Base-by-base conservation (phyloP, 2,329 filamentous ascomycete species). In the Tolypocladium tropicale region DNA sequence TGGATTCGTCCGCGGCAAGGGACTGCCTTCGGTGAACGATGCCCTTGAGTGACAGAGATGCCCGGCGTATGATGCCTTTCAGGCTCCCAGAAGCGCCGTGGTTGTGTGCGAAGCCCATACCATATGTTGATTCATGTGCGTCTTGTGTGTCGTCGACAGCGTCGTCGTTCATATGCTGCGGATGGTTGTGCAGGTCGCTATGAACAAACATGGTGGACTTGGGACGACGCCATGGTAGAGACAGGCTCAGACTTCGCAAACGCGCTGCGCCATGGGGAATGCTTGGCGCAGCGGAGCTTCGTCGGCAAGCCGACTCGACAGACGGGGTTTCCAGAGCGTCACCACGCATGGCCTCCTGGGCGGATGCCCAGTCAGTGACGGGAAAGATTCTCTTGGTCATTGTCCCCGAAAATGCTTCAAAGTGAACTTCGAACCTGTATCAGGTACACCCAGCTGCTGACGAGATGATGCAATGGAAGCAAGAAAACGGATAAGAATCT, bases 41-140 rank as follows among this genome's bases (percentile, higher is more conserved):
- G 34, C 76, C 76, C 62, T 78, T 77, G 53, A 83, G 64, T 10
- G 78, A 80, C 54, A 81, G 63, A 3, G 81, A 84, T 0, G 81
- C 81, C 11, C 81, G 73, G 28, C 80, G 76, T 53, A 83, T 72
- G 59, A 77, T 79, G 52, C 77, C 75, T 64, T 76, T 80, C 56
- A 83, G 65, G 51, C 70, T 69, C 51, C 67, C 66, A 0, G 68
- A 61, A 4, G 60, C 56, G 49, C 64, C 63, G 16, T 62, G 61
- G 30, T 62, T 58, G 21, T 68, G 63, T 56, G 64, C 61, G 52
- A 68, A 59, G 46, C 60, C 60, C 21, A 57, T 58, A 23, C 63
- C 60, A 18, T 58, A 55, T 32, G 56, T 55, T 51, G 59, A 55
- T n/a, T 66, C 65, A 48, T 65, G 57, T 16, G 57, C 55, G 25